Percentiles rank a stretch among this genome's conserved stretches.
phyloP scores from a whole-genome alignment of 106 monocot genomes.

The Ottelia alismoides region DNA sequence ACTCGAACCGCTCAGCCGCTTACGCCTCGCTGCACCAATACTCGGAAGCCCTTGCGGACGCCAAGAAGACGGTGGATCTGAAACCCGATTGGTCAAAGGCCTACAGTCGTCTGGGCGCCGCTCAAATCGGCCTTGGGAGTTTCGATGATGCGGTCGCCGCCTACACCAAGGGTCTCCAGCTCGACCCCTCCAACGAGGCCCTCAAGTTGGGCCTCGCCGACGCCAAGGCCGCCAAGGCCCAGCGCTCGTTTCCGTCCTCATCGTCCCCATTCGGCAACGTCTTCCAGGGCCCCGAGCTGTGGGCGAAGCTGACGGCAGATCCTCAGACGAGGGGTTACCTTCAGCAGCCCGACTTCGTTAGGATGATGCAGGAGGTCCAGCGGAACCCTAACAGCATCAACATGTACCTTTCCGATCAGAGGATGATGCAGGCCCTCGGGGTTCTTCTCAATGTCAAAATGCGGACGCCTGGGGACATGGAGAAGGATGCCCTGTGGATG shows the following conservation, averaged over 20 bases:
- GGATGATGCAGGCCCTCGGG: constrained; percentile 1
- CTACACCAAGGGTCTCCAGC: constrained; percentile 5
- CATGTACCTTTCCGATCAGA: constrained; percentile 4
- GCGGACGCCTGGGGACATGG: too few species aligned
- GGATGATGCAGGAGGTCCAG: constrained; percentile 3
- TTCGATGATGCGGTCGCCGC: constrained; percentile 1
- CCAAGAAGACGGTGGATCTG: constrained; percentile 3
- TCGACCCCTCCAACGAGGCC: constrained; percentile 1
- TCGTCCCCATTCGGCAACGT: too few species aligned
- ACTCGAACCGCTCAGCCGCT: constrained; percentile 9
- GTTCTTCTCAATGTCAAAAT: constrained; percentile 5
- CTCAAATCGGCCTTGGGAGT: constrained; percentile 5
- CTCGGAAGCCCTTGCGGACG: constrained; percentile 6
- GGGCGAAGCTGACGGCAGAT: constrained; percentile 1
- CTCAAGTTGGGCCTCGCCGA: constrained; percentile 3
- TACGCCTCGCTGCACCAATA: constrained; percentile 3
- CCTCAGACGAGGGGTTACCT: not conserved
- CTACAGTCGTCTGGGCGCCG: constrained; percentile 8
- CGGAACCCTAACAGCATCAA: constrained; percentile 1
- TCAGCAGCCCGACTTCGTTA: not conserved
- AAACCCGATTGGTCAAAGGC: constrained; percentile 7
- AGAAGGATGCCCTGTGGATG: too few species aligned
- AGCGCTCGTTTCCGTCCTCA: too few species aligned
- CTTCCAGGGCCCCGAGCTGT: not conserved
- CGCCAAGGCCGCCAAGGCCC: not conserved